phyloP scores from a whole-genome alignment of 2,329 filamentous ascomycete genomes.

The Trichophyton mentagrophytes region DNA sequence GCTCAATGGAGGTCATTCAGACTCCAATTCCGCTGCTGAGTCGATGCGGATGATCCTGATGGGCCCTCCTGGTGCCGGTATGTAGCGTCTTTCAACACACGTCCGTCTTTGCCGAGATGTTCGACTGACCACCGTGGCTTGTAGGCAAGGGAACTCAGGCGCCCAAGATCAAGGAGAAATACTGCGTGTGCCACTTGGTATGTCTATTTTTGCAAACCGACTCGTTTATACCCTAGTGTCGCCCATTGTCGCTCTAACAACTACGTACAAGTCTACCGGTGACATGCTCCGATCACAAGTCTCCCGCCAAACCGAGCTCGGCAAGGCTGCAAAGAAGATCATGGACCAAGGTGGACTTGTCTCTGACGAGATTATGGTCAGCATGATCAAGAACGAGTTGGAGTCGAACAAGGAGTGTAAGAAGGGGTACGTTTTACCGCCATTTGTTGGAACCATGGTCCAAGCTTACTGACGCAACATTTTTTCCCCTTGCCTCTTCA shows the following conservation, averaged over 20 bases:
- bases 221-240: neutral
- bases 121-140: neutral
- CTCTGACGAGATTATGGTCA: constrained; percentile 97
- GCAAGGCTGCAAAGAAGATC: constrained; percentile 98
- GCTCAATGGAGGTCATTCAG: constrained; percentile 37
- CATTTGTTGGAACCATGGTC: neutral
- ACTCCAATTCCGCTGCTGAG: constrained; percentile 40
- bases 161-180: constrained; percentile 95
- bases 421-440: constrained; percentile 57
- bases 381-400: constrained; percentile 98
- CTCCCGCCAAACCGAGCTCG: constrained; percentile 88
- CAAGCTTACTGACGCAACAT: neutral
- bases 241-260: neutral
- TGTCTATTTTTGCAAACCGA: constrained; percentile 22
- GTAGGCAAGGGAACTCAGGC: constrained; percentile 97
- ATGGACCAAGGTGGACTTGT: constrained; percentile 98
- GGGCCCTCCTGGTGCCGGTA: constrained; percentile 93
- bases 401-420: constrained; percentile 90
- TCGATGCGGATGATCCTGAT: constrained; percentile 94
- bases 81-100: constrained; percentile 22
- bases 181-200: constrained; percentile 93
- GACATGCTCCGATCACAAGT: constrained; percentile 99
- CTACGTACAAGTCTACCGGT: constrained; percentile 62
- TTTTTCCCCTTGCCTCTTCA: neutral
- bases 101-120: constrained; percentile 4